phyloP scores from a whole-genome alignment of 352 stramenopile genomes.

The Elongisporangium anandrum region DNA sequence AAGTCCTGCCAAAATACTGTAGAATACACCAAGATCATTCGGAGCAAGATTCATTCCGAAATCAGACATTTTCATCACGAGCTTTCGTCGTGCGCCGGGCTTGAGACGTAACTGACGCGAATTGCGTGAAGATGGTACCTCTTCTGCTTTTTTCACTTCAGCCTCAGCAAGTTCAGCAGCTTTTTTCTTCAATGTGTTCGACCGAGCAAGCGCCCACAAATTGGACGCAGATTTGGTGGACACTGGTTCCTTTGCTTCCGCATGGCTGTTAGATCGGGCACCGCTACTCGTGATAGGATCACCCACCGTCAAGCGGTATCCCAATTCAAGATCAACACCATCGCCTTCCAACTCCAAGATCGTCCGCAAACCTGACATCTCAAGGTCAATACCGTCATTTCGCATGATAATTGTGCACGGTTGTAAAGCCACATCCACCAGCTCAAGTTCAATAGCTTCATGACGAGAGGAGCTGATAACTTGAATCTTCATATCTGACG shows the following conservation, averaged over 20 bases:
- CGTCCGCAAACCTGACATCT: slow-evolving; percentile 62
- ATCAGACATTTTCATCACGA: slow-evolving; percentile 81
- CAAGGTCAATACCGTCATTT: slow-evolving; percentile 69
- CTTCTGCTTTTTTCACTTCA: slow-evolving; percentile 30
- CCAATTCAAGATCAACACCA: slow-evolving; percentile 75
- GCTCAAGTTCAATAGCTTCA: slow-evolving; percentile 71
- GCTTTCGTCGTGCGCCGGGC: slow-evolving; percentile 45
- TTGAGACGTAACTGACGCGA: slow-evolving; percentile 39
- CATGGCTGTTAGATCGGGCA: slow-evolving; percentile 3
- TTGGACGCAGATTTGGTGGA: slow-evolving; percentile 29
- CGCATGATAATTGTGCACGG: slow-evolving; percentile 62
- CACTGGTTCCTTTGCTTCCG: slow-evolving; percentile 4
- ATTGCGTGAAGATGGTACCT: slow-evolving; percentile 14
- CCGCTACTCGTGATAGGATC: slow-evolving; percentile 21
- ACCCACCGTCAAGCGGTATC: slow-evolving; percentile 61
- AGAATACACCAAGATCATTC: slow-evolving; percentile 75
- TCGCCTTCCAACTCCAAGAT: slow-evolving; percentile 86
- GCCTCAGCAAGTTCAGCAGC: slow-evolving; percentile 58
- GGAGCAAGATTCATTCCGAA: slow-evolving; percentile 81
- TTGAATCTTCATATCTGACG: slow-evolving; percentile 63
- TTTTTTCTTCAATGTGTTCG: slow-evolving; percentile 46
- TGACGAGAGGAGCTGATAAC: slow-evolving; percentile 50
- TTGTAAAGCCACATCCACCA: slow-evolving; percentile 77
- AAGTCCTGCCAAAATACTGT: slow-evolving; percentile 64
- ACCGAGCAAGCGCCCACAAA: slow-evolving; percentile 58